phyloP scores from a whole-genome alignment of 306 rosid genomes.

The Cajanus cajan region DNA sequence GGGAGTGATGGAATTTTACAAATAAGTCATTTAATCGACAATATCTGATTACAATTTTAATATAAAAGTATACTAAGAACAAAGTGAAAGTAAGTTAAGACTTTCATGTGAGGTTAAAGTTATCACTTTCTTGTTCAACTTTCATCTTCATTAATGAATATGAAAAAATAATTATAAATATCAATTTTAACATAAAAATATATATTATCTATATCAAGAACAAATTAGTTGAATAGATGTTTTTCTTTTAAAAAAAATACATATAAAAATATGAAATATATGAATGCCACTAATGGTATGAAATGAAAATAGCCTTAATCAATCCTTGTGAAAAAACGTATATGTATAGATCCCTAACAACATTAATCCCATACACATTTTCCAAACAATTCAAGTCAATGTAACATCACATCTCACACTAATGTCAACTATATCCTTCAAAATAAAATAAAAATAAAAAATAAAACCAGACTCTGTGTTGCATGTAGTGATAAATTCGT shows the following conservation, averaged over 20 bases:
- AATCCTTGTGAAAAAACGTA: neutral
- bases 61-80: neutral
- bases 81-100: neutral
- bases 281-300: too few relatives aligned
- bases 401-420: slow-evolving; percentile 3
- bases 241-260: too few relatives aligned
- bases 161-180: too few relatives aligned
- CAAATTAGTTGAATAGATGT: too few relatives aligned
- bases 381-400: neutral
- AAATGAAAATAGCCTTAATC: too few relatives aligned
- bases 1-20: slow-evolving; percentile 41
- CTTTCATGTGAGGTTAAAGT: neutral
- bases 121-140: neutral
- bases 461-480: slow-evolving; percentile 21
- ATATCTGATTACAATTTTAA: neutral
- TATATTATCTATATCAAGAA: too few relatives aligned
- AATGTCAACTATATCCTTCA: slow-evolving; percentile 19
- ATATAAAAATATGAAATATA: too few relatives aligned
- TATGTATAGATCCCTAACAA: too few relatives aligned
- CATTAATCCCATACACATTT: neutral
- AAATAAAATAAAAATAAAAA: neutral
- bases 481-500: slow-evolving; percentile 31
- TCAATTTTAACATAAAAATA: too few relatives aligned
- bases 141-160: too few relatives aligned
- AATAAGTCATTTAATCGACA: neutral